Evolutionary conservation across 495 filamentous ascomycete species (phyloP).

Genomic region (Penicillium roqueforti): DNA sequence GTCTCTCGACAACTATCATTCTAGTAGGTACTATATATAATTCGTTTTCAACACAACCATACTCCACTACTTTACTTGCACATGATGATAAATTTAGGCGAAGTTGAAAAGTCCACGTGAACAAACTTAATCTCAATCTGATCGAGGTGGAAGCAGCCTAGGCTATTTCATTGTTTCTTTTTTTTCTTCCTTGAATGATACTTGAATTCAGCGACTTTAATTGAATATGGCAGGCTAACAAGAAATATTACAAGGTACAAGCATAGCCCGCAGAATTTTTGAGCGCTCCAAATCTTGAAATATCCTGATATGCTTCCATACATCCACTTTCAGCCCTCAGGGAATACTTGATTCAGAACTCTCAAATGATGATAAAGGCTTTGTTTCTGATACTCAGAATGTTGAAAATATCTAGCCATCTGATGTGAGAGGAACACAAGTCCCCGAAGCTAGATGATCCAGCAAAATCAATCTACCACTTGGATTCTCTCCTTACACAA

Average conservation of each 20-base stretch:
- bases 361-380: neutral
- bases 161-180: neutral
- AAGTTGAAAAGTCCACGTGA: neutral
- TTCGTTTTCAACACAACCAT: neutral
- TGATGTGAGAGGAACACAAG: neutral
- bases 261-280: too few relatives aligned
- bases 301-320: neutral
- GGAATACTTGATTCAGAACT: neutral
- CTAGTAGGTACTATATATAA: neutral
- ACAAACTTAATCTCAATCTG: neutral
- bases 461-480: neutral
- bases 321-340: neutral
- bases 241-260: neutral
- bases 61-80: neutral
- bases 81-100: neutral
- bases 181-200: neutral
- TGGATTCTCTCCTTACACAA: neutral
- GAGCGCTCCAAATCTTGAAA: neutral
- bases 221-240: neutral
- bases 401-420: neutral
- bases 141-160: neutral
- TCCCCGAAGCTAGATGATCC: neutral
- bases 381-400: neutral
- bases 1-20: too few relatives aligned
- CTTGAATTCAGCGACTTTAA: neutral